Percentiles rank a stretch among this genome's conserved stretches.
Conservation (phyloP, 257 asterid species). For the Anisodus tanguticus region DNA sequence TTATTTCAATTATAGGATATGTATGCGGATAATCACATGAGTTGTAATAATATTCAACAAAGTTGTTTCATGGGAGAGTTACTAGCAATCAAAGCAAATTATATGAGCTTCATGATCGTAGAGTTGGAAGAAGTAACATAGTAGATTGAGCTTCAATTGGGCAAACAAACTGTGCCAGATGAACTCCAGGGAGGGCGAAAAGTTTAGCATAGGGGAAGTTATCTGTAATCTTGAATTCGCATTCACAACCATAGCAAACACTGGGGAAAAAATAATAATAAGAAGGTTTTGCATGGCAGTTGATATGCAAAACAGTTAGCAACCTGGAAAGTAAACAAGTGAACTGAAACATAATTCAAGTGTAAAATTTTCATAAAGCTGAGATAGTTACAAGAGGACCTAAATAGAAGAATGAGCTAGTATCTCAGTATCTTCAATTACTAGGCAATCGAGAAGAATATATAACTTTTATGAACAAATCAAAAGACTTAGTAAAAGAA, state of each 20-base stretch:
- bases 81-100: too few species aligned
- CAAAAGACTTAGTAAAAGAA: neutral
- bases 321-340: neutral
- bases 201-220: neutral
- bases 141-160: too few species aligned
- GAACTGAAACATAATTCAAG: neutral
- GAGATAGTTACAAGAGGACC: conserved; percentile 5
- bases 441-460: neutral
- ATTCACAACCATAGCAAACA: neutral
- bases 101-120: too few species aligned
- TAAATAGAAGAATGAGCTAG: neutral
- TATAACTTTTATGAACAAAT: neutral
- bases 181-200: neutral
- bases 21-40: too few species aligned
- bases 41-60: too few species aligned
- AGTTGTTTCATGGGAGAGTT: too few species aligned
- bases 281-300: neutral
- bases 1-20: too few species aligned
- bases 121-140: too few species aligned
- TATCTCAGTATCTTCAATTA: neutral
- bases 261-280: neutral
- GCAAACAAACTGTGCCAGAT: neutral
- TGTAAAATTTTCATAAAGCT: neutral
- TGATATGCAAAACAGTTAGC: conserved; percentile 4
- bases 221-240: neutral